Base-by-base conservation (phyloP, 176 grass and related monocot genomes). In the Dactylis glomerata region DNA sequence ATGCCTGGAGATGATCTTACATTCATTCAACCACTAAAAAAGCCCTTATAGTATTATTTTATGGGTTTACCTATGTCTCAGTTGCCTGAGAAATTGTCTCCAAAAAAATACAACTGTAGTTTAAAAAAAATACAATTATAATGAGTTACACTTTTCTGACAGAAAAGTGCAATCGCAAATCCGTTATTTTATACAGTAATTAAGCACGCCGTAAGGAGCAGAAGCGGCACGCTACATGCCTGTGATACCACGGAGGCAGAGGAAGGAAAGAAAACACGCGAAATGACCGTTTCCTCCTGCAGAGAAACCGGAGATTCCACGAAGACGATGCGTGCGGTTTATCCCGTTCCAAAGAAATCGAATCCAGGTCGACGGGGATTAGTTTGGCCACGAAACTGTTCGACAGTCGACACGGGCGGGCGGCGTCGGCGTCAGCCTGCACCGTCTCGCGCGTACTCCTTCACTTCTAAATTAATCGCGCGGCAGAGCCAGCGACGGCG, bases 381-480 rank as follows among this genome's bases (percentile, higher is more conserved):
- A 10, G 2, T 46, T 79, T 27, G 88, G 57, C 56, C 79, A 82
- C 42, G 83, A 78, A 90, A 90, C 55, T 16, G n/a, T n/a, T n/a
- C n/a, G n/a, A n/a, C n/a, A n/a, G n/a, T n/a, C n/a, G n/a, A n/a
- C n/a, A n/a, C n/a, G n/a, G n/a, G n/a, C n/a, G 40, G 24, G 0
- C 19, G 34, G n/a, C 62, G 28, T 10, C 44, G 9, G 74, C 81
- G 76, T 73, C 83, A 82, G 52, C 24, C 10, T 20, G 12, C 83
- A 82, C 88, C n/a, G n/a, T 49, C 44, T 24, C 51, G 54, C 19
- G 36, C 51, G 51, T 56, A 28, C 16, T 65, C 32, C 33, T 78
- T 47, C 62, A 77, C 51, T 46, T 68, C 37, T 68, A 10, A 55
- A 72, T 62, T 46, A 51, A 49, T 81, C 6, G 19, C 42, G 76